Percentiles rank a stretch among this genome's conserved stretches.
These are phyloP conservation scores for Ogataea polymorpha DNA, from an alignment of 805 yeast species.

Conservation along the genomic window DNA sequence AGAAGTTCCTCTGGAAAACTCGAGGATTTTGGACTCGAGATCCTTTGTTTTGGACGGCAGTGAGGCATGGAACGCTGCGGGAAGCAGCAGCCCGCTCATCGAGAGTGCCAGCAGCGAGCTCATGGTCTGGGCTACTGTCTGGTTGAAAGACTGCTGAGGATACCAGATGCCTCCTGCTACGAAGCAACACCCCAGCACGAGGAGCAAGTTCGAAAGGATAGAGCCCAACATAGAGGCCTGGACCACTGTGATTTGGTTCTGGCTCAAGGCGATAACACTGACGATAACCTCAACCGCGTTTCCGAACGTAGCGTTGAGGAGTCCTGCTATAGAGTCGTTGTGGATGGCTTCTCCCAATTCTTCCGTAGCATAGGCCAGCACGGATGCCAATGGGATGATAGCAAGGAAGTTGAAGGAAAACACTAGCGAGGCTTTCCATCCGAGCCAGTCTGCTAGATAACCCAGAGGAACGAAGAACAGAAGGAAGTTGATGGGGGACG, in stretches of 20 bases:
- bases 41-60: constrained; percentile 41
- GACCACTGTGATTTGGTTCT: constrained; percentile 87
- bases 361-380: constrained; percentile 90
- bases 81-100: constrained; percentile 82
- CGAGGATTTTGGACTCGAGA: constrained; percentile 47
- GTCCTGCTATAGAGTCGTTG: constrained; percentile 91
- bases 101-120: constrained; percentile 88
- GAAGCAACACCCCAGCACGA: constrained; percentile 95
- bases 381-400: constrained; percentile 87
- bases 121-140: constrained; percentile 98
- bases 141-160: constrained; percentile 84
- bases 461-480: constrained; percentile 89
- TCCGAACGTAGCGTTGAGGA: constrained; percentile 95
- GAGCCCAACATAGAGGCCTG: constrained; percentile 98
- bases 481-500: constrained; percentile 65
- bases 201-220: constrained; percentile 78
- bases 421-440: constrained; percentile 49
- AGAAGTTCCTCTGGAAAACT: constrained; percentile 82
- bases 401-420: constrained; percentile 83
- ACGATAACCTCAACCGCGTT: constrained; percentile 97
- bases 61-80: constrained; percentile 93
- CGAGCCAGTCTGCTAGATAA: constrained; percentile 60
- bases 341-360: constrained; percentile 75
- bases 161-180: constrained; percentile 88
- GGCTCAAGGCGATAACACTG: constrained; percentile 79